phyloP scores from a whole-genome alignment of 2,329 filamentous ascomycete genomes.

The Exophiala calicioides region DNA sequence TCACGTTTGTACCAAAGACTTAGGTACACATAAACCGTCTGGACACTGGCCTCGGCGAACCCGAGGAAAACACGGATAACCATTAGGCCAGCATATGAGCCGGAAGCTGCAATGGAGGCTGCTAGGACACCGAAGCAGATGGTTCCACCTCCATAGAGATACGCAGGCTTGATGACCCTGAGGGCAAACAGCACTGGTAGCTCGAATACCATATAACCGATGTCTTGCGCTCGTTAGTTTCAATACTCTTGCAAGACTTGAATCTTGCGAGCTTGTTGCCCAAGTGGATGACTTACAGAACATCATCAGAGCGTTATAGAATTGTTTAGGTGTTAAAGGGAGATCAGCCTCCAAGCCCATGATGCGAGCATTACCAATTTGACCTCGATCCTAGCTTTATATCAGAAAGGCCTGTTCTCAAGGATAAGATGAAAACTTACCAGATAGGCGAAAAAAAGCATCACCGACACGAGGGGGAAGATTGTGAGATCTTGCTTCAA shows the following conservation, averaged over 20 bases:
- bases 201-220: background rate
- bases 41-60: background rate
- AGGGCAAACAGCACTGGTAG: background rate
- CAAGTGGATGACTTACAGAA: background rate
- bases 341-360: background rate
- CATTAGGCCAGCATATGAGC: background rate
- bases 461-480: background rate
- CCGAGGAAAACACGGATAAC: background rate
- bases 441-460: background rate
- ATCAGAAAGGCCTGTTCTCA: too few species aligned
- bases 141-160: background rate
- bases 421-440: background rate
- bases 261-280: background rate
- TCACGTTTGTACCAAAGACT: background rate
- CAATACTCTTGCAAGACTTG: background rate
- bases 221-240: background rate
- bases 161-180: background rate
- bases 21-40: background rate
- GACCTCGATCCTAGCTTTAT: background rate
- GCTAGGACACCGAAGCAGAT: background rate
- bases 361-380: constrained; percentile 1
- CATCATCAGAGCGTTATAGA: constrained; percentile 1
- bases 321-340: constrained; percentile 1
- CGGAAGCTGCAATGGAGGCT: background rate
- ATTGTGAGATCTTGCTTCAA: background rate